These are phyloP conservation scores for Hymenoscyphus repandus DNA, from an alignment of 2,329 filamentous ascomycete species.

Conservation along the genomic window DNA sequence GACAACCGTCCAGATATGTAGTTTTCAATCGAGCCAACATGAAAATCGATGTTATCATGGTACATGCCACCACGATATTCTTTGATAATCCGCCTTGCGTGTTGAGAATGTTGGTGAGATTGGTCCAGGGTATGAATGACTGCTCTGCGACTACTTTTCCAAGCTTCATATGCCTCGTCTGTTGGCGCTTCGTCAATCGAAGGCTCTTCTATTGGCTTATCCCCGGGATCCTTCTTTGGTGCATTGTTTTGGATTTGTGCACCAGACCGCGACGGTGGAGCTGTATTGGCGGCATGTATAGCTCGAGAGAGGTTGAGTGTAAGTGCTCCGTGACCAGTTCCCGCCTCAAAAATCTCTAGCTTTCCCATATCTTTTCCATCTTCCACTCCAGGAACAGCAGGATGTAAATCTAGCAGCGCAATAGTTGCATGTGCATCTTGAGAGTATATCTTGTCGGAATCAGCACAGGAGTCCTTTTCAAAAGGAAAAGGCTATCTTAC, in stretches of 20 bases:
- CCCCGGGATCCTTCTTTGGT: neutral
- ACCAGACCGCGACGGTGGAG: conserved; percentile 35
- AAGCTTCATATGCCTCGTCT: conserved; percentile 18
- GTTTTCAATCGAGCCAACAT: conserved; percentile 58
- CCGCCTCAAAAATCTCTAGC: conserved; percentile 76
- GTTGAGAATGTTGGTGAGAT: conserved; percentile 53
- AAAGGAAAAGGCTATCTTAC: conserved; percentile 37
- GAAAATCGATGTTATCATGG: conserved; percentile 65
- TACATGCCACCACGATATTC: conserved; percentile 69
- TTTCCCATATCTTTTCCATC: conserved; percentile 35
- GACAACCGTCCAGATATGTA: conserved; percentile 54
- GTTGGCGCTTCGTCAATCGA: neutral
- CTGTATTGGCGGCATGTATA: conserved; percentile 66
- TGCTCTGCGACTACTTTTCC: conserved; percentile 47
- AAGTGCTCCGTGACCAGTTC: conserved; percentile 77
- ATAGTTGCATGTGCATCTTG: conserved; percentile 72
- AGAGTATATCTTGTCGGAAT: conserved; percentile 58
- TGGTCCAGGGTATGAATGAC: conserved; percentile 73
- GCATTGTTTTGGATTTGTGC: conserved; percentile 23
- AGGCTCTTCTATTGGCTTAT: neutral
- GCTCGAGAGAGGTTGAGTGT: conserved; percentile 72
- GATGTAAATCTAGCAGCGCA: conserved; percentile 69
- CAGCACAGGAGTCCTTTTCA: neutral
- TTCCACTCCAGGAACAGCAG: conserved; percentile 64
- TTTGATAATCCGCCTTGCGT: conserved; percentile 59